Percentiles rank a stretch among this genome's conserved stretches.
These are phyloP conservation scores for Basipetospora chlamydospora DNA, from an alignment of 2,329 filamentous ascomycete genomes.

Conservation along the genomic window DNA sequence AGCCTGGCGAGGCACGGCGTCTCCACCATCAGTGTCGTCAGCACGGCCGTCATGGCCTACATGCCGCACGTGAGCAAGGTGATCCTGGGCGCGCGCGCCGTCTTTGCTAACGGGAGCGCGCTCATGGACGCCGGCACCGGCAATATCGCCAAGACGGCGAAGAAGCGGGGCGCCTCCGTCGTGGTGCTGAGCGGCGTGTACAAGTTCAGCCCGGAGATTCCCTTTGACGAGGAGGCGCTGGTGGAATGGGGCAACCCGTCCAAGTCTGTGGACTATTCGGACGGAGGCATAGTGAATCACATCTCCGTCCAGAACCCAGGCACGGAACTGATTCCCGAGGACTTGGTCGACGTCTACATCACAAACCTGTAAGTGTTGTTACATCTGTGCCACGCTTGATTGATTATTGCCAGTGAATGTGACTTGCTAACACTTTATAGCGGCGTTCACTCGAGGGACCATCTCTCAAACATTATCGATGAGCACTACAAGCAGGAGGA, in stretches of 20 bases:
- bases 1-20: constrained; percentile 65
- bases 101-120: constrained; percentile 77
- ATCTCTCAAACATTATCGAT: constrained; percentile 57
- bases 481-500: constrained; percentile 67
- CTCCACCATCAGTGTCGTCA: constrained; percentile 69
- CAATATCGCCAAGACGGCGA: constrained; percentile 72
- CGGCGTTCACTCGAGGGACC: constrained; percentile 54
- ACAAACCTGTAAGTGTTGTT: constrained; percentile 54
- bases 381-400: background rate
- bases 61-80: constrained; percentile 96
- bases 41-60: constrained; percentile 76
- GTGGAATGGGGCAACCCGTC: constrained; percentile 79
- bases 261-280: constrained; percentile 60
- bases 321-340: constrained; percentile 69
- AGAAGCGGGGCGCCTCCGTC: constrained; percentile 68
- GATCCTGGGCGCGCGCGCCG: constrained; percentile 72
- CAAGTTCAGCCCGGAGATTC: constrained; percentile 82
- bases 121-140: constrained; percentile 73
- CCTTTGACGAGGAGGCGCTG: constrained; percentile 65
- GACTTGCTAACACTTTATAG: constrained; percentile 18
- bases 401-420: background rate
- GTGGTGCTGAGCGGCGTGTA: constrained; percentile 85
- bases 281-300: constrained; percentile 64
- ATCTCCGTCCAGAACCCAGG: constrained; percentile 66
- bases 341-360: constrained; percentile 67